Conservation (phyloP, 345 rosid genomes). For the Passiflora organensis region DNA sequence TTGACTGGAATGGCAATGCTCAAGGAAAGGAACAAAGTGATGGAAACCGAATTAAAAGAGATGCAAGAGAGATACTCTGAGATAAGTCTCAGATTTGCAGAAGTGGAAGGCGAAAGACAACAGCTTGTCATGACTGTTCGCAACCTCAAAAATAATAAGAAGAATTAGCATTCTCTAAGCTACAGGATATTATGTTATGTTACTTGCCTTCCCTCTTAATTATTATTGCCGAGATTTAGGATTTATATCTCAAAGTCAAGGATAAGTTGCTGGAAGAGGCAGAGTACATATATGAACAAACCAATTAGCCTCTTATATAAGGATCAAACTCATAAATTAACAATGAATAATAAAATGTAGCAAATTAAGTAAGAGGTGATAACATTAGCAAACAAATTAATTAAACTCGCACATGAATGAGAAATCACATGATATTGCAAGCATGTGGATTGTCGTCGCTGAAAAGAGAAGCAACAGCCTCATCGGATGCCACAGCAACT, state of each 20-base stretch:
- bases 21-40: constrained; percentile 59
- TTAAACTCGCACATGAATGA: too few species aligned
- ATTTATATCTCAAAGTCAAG: too few species aligned
- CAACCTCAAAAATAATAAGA: constrained; percentile 77
- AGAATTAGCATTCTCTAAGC: constrained; percentile 16
- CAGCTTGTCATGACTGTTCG: constrained; percentile 86
- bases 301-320: too few species aligned
- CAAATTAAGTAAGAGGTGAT: too few species aligned
- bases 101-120: constrained; percentile 94
- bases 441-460: constrained; percentile 93
- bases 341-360: too few species aligned
- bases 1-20: constrained; percentile 17
- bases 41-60: constrained; percentile 85
- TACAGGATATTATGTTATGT: background rate
- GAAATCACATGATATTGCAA: constrained; percentile 49
- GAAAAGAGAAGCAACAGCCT: constrained; percentile 74
- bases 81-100: constrained; percentile 86
- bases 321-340: too few species aligned
- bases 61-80: constrained; percentile 94
- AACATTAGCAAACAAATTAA: too few species aligned
- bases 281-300: too few species aligned
- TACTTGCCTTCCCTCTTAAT: too few species aligned
- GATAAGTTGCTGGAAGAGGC: too few species aligned
- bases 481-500: constrained; percentile 77
- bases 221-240: too few species aligned